Percentiles rank a stretch among this genome's conserved stretches.
Evolutionary conservation across 2,329 filamentous ascomycete genomes (phyloP).

Genomic region (Aureobasidium subglaciale): DNA sequence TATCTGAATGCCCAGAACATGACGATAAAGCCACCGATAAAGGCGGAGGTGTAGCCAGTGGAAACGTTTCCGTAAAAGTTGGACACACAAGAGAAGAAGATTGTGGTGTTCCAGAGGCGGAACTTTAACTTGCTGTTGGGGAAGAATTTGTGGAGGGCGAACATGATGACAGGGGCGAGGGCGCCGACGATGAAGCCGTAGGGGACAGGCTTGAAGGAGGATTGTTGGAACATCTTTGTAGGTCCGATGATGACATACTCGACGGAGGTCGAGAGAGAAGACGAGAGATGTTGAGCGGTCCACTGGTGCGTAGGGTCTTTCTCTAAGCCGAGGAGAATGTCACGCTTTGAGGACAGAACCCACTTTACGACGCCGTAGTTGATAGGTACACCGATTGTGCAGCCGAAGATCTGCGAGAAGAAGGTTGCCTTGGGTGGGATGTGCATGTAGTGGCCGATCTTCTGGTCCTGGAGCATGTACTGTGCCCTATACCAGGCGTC

Average conservation of each 20-base stretch:
- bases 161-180: constrained; percentile 41
- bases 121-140: constrained; percentile 48
- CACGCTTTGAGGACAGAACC: constrained; percentile 51
- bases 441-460: constrained; percentile 60
- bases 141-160: constrained; percentile 46
- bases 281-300: constrained; percentile 50
- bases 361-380: constrained; percentile 56
- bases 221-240: constrained; percentile 41
- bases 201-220: constrained; percentile 43
- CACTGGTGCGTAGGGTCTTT: constrained; percentile 53
- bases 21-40: constrained; percentile 41
- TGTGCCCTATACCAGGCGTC: constrained; percentile 56
- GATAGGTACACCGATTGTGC: constrained; percentile 52
- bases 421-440: constrained; percentile 53
- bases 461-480: constrained; percentile 54
- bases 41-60: constrained; percentile 48
- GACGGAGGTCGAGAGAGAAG: constrained; percentile 48
- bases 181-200: constrained; percentile 50
- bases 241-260: constrained; percentile 56
- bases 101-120: constrained; percentile 55
- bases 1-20: constrained; percentile 44
- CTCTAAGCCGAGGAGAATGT: constrained; percentile 46
- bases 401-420: constrained; percentile 55
- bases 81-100: constrained; percentile 51
- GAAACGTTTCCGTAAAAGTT: constrained; percentile 56